Evolutionary conservation across 495 filamentous ascomycete species (phyloP), one percentile per base, ranked within the genome.

Genomic region (Tuber aestivum): DNA sequence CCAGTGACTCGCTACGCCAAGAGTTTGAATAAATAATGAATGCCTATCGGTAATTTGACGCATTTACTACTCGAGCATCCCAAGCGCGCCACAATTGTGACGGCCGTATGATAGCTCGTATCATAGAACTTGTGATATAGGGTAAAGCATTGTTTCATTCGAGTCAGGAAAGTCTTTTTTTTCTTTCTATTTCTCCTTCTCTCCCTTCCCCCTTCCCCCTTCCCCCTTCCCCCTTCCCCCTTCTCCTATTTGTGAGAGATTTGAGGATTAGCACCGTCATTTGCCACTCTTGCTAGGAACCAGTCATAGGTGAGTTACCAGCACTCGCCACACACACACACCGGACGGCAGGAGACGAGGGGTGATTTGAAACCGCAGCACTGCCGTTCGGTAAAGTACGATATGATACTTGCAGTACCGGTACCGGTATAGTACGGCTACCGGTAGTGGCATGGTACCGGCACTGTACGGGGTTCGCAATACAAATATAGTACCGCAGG

Each of bases 1-100:
- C 70, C 70, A 71, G 38, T 71, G 70, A 40, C 70, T 41, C 70
- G 38, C 16, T n/a, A 23, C 23, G 38, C 70, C 70, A 44, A 71
- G 70, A 44, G 14, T 38, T 21, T n/a, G 12, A 35, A 71, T 71
- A 71, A 71, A 40, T 14, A 65, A 65, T 12, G 10, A 65, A 65
- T 65, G n/a, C 56, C n/a, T 65, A 7, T 32, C 23, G 48, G 56
- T 65, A 32, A 61, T 32, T 32, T 61, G 50, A 27, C 50, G n/a
- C 50, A 61, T 16, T n/a, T n/a, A n/a, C n/a, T n/a, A n/a, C n/a
- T n/a, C n/a, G n/a, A n/a, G 32, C 14, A 61, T 65, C 18, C 16
- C 32, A 32, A 65, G 56, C 56, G 56, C 27, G 56, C n/a, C 56
- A 65, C 56, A 65, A 65, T 65, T 32, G n/a, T n/a, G 10, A 32